Evolutionary conservation across 2,329 filamentous ascomycete species (phyloP), one percentile per base, ranked within the genome.

Genomic region (Drechslerella dactyloides): DNA sequence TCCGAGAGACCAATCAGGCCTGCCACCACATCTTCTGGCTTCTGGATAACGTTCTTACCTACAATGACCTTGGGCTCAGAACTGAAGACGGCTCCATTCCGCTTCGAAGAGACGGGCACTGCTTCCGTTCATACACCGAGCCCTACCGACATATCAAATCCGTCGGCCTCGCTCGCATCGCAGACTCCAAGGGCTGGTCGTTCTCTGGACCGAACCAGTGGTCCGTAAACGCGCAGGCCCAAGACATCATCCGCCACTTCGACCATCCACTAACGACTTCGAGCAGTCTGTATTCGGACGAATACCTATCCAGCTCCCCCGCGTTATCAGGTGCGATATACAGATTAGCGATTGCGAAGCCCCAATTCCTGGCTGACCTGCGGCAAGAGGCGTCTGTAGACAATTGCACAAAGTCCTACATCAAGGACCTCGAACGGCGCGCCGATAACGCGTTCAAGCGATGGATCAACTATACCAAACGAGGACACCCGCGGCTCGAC

Each of bases 391-490:
- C 66, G 19, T 59, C 66, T 42, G 27, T 70, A 64, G 66, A 70
- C 24, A 48, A 48, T 15, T 70, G 59, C 40, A 64, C 66, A 33
- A 64, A 70, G 27, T 35, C 66, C 11, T 64, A 70, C 23, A 63
- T 70, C 24, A 51, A 3, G 21, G 13, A 19, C 24, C 46, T 70
- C 46, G 40, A 55, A 53, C 37, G 42, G 1, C 19, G 55, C 46
- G 59, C 63, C 40, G 54, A 64, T 23, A 23, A 63, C 21, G 37
- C 66, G 4, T 70, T 70, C 50, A 35, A 30, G 11, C 54, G 66
- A n/a, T 70, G 66, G 66, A 70, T 70, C 40, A 48, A 70, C 44
- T 70, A 70, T 50, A 70, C 66, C 10, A 70, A 55, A 33, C 63
- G 52, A 1, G 66, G 66, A n/a, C 5, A 21, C 2, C 66, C 66